Base-by-base conservation (phyloP, 768 basidiomycete genomes). In the Leccinum arenicola region DNA sequence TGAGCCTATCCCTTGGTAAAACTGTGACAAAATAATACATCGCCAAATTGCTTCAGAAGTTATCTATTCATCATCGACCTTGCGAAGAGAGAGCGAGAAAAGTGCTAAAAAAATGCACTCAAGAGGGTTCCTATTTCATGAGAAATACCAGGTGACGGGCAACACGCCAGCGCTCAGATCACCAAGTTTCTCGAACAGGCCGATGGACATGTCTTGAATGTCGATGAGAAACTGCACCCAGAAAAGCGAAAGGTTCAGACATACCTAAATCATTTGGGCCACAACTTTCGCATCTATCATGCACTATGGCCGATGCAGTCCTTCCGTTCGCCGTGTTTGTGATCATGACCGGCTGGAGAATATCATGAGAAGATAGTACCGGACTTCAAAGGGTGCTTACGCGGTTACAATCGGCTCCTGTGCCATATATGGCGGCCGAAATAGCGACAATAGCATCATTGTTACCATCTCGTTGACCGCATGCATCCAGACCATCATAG, bases 361-460 rank as follows among this genome's bases (percentile, higher is more conserved):
- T 47, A 55, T 43, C 25, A 49, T 67, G 54, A 68, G 64, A 31
- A 50, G 35, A 29, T 29, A 23, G 50, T 17, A 49, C 48, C 7
- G 25, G 45, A 60, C 38, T 21, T 47, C 11, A 53, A 53, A 23
- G 11, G n/a, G 52, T 52, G 53, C 80, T 45, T 64, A 86, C 88
- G 77, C 85, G 82, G 61, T 77, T 77, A 70, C 88, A 91, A 73
- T 85, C 81, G 11, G 60, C 70, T 43, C 84, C 87, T 12, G 67
- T 64, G 61, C 79, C 78, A 66, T 85, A 91, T 25, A 84, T 81
- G 1, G 66, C 40, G 27, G 79, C 72, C 15, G 84, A 77, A 63
- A 91, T 80, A 14, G 89, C 89, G 50, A 90, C 79, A 58, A 91
- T 84, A 62, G 74, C 68, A 64, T 85, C 80, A 54, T 64, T 78